A percentile compares a stretch with the other conserved stretches of the same genome.
These are phyloP conservation scores for Barnettozyma sucrosica DNA, from an alignment of 805 yeast species.

Conservation along the genomic window DNA sequence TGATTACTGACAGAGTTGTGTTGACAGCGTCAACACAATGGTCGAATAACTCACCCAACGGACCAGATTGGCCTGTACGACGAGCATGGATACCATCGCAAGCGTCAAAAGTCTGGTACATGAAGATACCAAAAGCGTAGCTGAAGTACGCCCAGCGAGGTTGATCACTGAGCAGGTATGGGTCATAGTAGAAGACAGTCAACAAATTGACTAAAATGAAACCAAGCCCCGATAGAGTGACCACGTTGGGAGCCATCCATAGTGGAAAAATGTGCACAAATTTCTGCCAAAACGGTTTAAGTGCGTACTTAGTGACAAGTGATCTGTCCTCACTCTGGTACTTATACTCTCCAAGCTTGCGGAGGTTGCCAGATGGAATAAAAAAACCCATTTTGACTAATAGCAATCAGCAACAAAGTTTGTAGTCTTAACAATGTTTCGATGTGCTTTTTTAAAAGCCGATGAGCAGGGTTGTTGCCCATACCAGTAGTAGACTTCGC, in stretches of 20 bases:
- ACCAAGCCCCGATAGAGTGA: constrained; percentile 72
- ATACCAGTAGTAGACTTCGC: neutral
- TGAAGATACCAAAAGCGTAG: constrained; percentile 76
- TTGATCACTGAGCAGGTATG: constrained; percentile 47
- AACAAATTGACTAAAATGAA: constrained; percentile 62
- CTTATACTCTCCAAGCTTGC: constrained; percentile 43
- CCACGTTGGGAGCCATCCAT: constrained; percentile 90
- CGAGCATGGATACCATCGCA: constrained; percentile 96
- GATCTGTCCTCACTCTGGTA: constrained; percentile 82
- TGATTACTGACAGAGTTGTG: constrained; percentile 71
- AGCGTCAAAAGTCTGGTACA: constrained; percentile 94
- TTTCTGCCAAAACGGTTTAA: constrained; percentile 77
- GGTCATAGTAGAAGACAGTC: constrained; percentile 68
- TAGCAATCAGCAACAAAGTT: neutral
- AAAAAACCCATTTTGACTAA: constrained; percentile 55
- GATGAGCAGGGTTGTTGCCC: neutral
- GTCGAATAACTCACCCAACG: constrained; percentile 90
- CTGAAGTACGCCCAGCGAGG: constrained; percentile 76
- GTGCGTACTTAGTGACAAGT: constrained; percentile 60
- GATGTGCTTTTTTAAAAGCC: neutral
- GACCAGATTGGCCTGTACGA: constrained; percentile 91
- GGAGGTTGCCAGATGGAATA: constrained; percentile 46
- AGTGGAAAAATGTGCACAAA: constrained; percentile 73
- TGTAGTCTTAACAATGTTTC: neutral
- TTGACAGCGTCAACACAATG: constrained; percentile 76